Conservation (phyloP, 2,329 filamentous ascomycete genomes). For the Balansia obtecta region DNA sequence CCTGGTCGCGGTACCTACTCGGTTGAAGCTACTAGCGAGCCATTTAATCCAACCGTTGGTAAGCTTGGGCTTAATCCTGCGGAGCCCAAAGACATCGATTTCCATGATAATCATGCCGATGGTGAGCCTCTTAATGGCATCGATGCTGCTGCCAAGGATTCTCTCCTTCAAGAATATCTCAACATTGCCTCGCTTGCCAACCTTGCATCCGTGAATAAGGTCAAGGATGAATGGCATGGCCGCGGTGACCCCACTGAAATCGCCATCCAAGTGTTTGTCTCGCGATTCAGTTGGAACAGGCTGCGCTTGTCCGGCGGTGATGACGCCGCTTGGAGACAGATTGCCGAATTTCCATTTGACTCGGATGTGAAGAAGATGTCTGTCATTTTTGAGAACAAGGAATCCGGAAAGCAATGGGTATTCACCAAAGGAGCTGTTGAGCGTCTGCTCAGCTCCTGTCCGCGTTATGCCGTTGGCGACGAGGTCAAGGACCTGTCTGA, state of each 20-base stretch:
- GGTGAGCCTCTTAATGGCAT: slow-evolving; percentile 15
- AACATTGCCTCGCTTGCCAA: slow-evolving; percentile 54
- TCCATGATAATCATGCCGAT: slow-evolving; percentile 14
- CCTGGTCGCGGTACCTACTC: slow-evolving; percentile 34
- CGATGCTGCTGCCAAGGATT: slow-evolving; percentile 30
- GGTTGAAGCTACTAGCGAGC: slow-evolving; percentile 37
- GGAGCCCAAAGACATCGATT: slow-evolving; percentile 23
- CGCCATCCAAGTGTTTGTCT: slow-evolving; percentile 62
- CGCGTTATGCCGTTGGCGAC: slow-evolving; percentile 27
- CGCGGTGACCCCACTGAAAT: slow-evolving; percentile 56
- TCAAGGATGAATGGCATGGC: slow-evolving; percentile 44
- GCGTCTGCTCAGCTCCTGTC: slow-evolving; percentile 33
- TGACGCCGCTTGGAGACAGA: slow-evolving; percentile 39
- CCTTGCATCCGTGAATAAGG: slow-evolving; percentile 47
- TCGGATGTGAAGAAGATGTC: slow-evolving; percentile 41
- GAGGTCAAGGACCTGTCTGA: slow-evolving; percentile 29
- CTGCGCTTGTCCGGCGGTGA: slow-evolving; percentile 37
- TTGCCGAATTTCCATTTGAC: slow-evolving; percentile 48
- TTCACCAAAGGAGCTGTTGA: slow-evolving; percentile 46
- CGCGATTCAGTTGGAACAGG: slow-evolving; percentile 52
- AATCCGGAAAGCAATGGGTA: slow-evolving; percentile 28
- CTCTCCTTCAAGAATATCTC: slow-evolving; percentile 40
- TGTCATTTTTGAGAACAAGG: slow-evolving; percentile 32
- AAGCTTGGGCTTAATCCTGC: slow-evolving; percentile 27
- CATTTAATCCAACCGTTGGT: slow-evolving; percentile 44